phyloP scores from a whole-genome alignment of 805 yeast genomes.

The Crinitomyces ghanaensis region DNA sequence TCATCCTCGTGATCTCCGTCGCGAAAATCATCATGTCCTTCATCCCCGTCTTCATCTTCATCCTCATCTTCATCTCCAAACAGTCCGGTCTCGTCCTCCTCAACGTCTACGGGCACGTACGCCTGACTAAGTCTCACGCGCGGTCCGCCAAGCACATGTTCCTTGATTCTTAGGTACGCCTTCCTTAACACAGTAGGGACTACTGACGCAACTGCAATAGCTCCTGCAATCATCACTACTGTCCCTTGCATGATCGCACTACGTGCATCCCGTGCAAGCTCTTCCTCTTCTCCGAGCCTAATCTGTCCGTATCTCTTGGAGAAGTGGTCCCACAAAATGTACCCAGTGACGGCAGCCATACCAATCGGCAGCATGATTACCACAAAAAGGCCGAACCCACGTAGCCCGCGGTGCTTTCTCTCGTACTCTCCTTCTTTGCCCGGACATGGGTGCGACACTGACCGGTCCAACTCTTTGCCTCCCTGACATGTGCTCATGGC shows the following conservation, averaged over 20 bases:
- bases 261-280: conserved; percentile 16
- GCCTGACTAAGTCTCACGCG: conserved; percentile 9
- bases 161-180: conserved; percentile 1
- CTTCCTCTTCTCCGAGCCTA: conserved; percentile 56
- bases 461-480: conserved; percentile 60
- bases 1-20: conserved; percentile 14
- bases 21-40: conserved; percentile 14
- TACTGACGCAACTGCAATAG: conserved; percentile 16
- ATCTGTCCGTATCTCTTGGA: conserved; percentile 79
- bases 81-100: conserved; percentile 25
- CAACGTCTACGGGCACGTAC: conserved; percentile 23
- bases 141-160: conserved; percentile 13
- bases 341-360: conserved; percentile 41
- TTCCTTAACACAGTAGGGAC: conserved; percentile 13
- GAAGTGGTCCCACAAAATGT: conserved; percentile 72
- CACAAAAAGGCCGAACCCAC: conserved; percentile 41
- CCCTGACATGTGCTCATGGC: conserved; percentile 80
- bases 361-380: conserved; percentile 47
- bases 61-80: conserved; percentile 23
- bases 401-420: conserved; percentile 38
- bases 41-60: conserved; percentile 13
- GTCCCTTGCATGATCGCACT: conserved; percentile 15
- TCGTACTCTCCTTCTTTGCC: conserved; percentile 64
- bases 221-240: conserved; percentile 24
- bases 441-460: conserved; percentile 68